Evolutionary conservation across 2,329 filamentous ascomycete genomes (phyloP).

Genomic region (Xylaria sp.): DNA sequence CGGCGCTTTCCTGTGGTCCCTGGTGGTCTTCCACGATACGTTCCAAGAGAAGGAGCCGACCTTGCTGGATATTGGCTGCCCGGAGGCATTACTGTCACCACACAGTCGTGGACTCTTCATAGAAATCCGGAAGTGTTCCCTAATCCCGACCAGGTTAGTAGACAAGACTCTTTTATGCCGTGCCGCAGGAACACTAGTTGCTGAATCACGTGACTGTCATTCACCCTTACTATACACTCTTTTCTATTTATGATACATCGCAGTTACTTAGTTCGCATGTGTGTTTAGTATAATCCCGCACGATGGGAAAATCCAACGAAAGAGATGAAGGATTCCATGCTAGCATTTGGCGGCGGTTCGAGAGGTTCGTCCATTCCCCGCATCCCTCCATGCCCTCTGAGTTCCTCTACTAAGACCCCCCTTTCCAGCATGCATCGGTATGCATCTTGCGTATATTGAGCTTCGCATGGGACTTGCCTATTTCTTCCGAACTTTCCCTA

Average conservation of each 20-base stretch:
- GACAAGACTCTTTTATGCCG: background rate
- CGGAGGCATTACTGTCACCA: conserved; percentile 53
- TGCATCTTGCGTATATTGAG: conserved; percentile 68
- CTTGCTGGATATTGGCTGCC: conserved; percentile 56
- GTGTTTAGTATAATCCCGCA: conserved; percentile 47
- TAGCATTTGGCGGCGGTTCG: conserved; percentile 64
- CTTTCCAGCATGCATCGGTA: conserved; percentile 62
- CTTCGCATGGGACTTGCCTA: conserved; percentile 62
- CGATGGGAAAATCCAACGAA: conserved; percentile 53
- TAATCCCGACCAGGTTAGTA: conserved; percentile 50
- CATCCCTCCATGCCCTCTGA: background rate
- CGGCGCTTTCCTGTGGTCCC: no score
- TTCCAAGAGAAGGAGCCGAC: conserved; percentile 54
- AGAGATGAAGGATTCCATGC: conserved; percentile 60
- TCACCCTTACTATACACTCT: background rate
- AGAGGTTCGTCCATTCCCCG: conserved; percentile 52
- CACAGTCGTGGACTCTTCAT: conserved; percentile 62
- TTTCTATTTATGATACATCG: background rate
- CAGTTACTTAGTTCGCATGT: background rate
- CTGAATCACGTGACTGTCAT: background rate
- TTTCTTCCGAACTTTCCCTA: conserved; percentile 63
- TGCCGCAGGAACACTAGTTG: background rate
- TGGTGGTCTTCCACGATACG: conserved; percentile 53
- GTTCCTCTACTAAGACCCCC: conserved; percentile 1
- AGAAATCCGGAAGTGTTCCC: conserved; percentile 55